Base-by-base conservation (phyloP, 1,139 yeast genomes). In the Zygosaccharomyces sapae region DNA sequence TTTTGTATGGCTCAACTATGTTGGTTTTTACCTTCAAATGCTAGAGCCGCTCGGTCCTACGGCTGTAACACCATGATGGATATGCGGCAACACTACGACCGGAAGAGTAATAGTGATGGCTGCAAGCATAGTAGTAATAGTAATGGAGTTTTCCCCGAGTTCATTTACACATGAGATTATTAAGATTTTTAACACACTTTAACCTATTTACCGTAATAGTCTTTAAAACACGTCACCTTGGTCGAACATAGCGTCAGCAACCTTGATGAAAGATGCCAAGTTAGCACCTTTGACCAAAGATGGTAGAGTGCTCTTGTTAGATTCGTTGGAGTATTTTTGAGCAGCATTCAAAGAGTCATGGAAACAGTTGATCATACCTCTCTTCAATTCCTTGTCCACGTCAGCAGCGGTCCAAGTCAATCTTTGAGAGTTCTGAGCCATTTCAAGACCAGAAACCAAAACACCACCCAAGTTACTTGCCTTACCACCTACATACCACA, bases 381-480 rank as follows among this genome's bases (percentile, higher is more conserved):
- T 79, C 81, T 88, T 87, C 69, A 89, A 81, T 72, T 83, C 87
- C 55, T 70, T 68, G 72, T 89, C 97, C 62, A 89, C 97, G 75
- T 86, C 88, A 75, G 87, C 95, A 53, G 80, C 62, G 54, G 95
- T 79, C 96, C 96, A 89, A 58, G 74, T 72, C 58, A 83, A 81
- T 77, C 97, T 86, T 71, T 85, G 94, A 52, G 97, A 88, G 86
- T 92, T 92, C 78, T 92, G 98, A 55, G 97, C 97, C 97, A 92
- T 92, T 79, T 92, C 98, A 61, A 92, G 81, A 70, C 97, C 97
- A 54, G 96, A 88, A 52, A 90, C 97, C 52, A 96, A 96, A 64
- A 92, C 98, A 82, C 97, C 98, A 76, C 97, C 97, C 76, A 95
- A 86, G 82, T 92, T 92, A 67, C 97, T 94, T 63, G 97, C 97